Conservation (phyloP, 1,284 basidiomycete genomes). For the Cryptococcus depauperatus region DNA sequence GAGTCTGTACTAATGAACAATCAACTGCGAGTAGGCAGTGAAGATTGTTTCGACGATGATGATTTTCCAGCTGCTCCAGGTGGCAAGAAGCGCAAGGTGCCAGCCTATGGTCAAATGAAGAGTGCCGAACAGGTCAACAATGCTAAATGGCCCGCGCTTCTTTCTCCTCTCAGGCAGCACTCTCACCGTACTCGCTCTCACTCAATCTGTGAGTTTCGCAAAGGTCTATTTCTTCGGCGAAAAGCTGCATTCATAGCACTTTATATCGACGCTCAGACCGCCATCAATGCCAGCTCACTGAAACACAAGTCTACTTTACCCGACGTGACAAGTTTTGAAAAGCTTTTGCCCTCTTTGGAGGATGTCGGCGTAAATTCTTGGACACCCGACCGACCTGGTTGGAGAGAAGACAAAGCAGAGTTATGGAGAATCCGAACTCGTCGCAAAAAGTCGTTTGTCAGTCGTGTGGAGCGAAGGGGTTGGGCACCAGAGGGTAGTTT, state of each 20-base stretch:
- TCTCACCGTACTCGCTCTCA: slow-evolving; percentile 1
- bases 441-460: slow-evolving; percentile 16
- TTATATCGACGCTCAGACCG: slow-evolving; percentile 35
- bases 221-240: slow-evolving; percentile 28
- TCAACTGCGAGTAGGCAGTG: not conserved
- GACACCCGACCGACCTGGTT: slow-evolving; percentile 30
- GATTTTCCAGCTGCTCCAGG: slow-evolving; percentile 22
- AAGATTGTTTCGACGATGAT: slow-evolving; percentile 18
- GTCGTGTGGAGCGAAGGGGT: slow-evolving; percentile 29
- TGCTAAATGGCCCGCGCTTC: not conserved
- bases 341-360: slow-evolving; percentile 29
- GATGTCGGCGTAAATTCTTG: slow-evolving; percentile 28
- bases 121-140: not conserved
- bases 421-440: slow-evolving; percentile 23
- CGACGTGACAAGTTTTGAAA: slow-evolving; percentile 12
- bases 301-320: slow-evolving; percentile 7
- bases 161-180: not conserved
- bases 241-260: slow-evolving; percentile 35
- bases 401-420: slow-evolving; percentile 21
- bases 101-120: slow-evolving; percentile 10
- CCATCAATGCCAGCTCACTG: slow-evolving; percentile 6
- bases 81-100: slow-evolving; percentile 37
- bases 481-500: slow-evolving; percentile 44
- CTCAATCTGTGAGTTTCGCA: slow-evolving; percentile 13
- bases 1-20: not conserved